Conservation (phyloP, 768 basidiomycete genomes). For the Candolleomyces aberdarensis region DNA sequence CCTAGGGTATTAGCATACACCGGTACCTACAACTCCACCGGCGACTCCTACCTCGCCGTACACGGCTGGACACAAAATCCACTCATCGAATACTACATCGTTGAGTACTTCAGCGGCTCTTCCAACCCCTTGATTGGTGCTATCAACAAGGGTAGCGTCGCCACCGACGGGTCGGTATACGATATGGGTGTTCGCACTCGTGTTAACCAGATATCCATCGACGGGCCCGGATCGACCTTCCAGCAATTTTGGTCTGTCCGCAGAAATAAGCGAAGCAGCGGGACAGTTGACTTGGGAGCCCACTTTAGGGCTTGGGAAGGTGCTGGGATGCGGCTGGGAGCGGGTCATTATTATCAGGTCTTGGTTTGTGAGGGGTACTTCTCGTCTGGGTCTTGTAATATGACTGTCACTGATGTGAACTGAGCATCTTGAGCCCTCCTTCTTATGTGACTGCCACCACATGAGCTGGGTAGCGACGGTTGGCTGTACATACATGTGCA, state of each 20-base stretch:
- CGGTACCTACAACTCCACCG: constrained; percentile 28
- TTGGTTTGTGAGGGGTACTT: constrained; percentile 45
- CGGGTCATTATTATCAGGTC: constrained; percentile 42
- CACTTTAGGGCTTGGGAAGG: constrained; percentile 39
- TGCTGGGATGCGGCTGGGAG: constrained; percentile 35
- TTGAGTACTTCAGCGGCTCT: constrained; percentile 31
- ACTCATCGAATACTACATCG: constrained; percentile 42
- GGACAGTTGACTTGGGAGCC: constrained; percentile 28
- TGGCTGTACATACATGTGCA: too few relatives aligned
- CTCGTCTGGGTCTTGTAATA: constrained; percentile 31
- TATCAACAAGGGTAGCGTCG: constrained; percentile 32
- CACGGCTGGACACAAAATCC: constrained; percentile 43
- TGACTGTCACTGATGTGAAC: not conserved
- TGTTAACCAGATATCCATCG: constrained; percentile 36
- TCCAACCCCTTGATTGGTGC: constrained; percentile 28
- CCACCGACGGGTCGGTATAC: constrained; percentile 35
- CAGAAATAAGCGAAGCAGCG: constrained; percentile 22
- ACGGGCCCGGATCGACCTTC: constrained; percentile 35
- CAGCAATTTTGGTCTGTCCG: constrained; percentile 42
- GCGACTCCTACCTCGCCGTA: constrained; percentile 37
- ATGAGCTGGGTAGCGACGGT: too few relatives aligned
- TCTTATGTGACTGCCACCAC: too few relatives aligned
- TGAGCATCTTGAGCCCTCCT: too few relatives aligned
- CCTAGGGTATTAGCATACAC: constrained; percentile 29
- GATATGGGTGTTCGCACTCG: constrained; percentile 31